A percentile compares a stretch with the other conserved stretches of the same genome.
Conservation (phyloP, 768 basidiomycete genomes). For the Collybia mongolica region DNA sequence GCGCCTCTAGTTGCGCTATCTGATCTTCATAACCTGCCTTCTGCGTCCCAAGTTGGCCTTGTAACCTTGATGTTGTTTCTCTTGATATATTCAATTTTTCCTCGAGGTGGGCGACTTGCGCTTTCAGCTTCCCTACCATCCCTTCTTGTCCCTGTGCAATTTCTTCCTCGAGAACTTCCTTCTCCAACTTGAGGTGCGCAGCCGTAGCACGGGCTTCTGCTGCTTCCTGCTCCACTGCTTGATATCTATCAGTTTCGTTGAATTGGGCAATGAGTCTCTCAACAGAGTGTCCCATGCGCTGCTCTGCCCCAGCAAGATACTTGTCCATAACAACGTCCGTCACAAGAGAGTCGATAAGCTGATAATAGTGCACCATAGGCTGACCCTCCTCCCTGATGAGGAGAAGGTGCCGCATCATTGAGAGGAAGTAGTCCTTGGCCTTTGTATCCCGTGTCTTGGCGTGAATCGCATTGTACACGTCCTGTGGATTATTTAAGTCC, state of each 20-base stretch:
- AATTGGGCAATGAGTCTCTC: conserved; percentile 86
- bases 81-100: conserved; percentile 78
- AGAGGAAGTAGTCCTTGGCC: conserved; percentile 83
- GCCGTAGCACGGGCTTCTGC: conserved; percentile 63
- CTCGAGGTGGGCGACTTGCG: conserved; percentile 64
- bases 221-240: conserved; percentile 77
- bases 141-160: conserved; percentile 80
- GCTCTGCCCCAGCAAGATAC: conserved; percentile 81
- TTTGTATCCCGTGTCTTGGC: conserved; percentile 75
- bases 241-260: conserved; percentile 84
- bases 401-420: conserved; percentile 92
- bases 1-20: conserved; percentile 84
- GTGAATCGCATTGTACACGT: conserved; percentile 83
- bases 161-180: conserved; percentile 80
- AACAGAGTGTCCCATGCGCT: conserved; percentile 86
- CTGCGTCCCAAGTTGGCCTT: conserved; percentile 76
- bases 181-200: conserved; percentile 72
- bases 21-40: conserved; percentile 80
- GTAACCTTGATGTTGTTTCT: conserved; percentile 72
- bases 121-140: conserved; percentile 79
- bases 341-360: conserved; percentile 86
- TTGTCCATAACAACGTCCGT: conserved; percentile 92
- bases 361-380: conserved; percentile 83
- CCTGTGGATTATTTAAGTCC: conserved; percentile 77
- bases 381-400: conserved; percentile 89